Evolutionary conservation across 1,284 basidiomycete genomes (phyloP).

Genomic region (Cutaneotrichosporon mucoides): DNA sequence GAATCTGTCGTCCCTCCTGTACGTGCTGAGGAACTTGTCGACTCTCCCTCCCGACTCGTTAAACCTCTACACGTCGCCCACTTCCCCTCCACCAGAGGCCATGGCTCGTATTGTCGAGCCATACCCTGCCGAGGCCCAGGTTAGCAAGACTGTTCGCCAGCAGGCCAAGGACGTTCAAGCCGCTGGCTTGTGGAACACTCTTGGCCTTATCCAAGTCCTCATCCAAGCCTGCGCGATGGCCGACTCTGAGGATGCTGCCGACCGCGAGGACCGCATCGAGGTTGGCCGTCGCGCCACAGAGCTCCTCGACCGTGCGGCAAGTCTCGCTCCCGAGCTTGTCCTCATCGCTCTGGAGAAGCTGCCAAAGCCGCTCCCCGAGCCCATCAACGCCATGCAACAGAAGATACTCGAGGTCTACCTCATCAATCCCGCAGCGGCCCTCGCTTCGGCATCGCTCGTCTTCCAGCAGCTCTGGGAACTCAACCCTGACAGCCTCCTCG

Average conservation of each 20-base stretch:
- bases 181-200: conserved; percentile 82
- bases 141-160: conserved; percentile 55
- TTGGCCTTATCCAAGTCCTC: conserved; percentile 86
- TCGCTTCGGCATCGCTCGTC: conserved; percentile 91
- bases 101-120: conserved; percentile 71
- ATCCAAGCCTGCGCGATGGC: conserved; percentile 51
- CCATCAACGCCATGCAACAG: conserved; percentile 78
- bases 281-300: conserved; percentile 73
- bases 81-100: conserved; percentile 68
- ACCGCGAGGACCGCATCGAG: conserved; percentile 66
- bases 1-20: conserved; percentile 79
- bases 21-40: conserved; percentile 79
- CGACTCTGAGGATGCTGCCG: conserved; percentile 35
- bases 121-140: conserved; percentile 60
- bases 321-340: conserved; percentile 81
- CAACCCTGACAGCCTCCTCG: conserved; percentile 75
- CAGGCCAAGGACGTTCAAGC: conserved; percentile 68
- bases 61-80: conserved; percentile 79
- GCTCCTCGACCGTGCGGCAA: conserved; percentile 82
- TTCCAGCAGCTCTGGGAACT: conserved; percentile 95
- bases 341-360: conserved; percentile 90
- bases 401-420: conserved; percentile 88
- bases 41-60: conserved; percentile 84
- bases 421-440: conserved; percentile 56
- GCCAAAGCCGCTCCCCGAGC: conserved; percentile 79